Conservation (phyloP, 805 yeast genomes). For the Suhomyces xylopsoci region DNA sequence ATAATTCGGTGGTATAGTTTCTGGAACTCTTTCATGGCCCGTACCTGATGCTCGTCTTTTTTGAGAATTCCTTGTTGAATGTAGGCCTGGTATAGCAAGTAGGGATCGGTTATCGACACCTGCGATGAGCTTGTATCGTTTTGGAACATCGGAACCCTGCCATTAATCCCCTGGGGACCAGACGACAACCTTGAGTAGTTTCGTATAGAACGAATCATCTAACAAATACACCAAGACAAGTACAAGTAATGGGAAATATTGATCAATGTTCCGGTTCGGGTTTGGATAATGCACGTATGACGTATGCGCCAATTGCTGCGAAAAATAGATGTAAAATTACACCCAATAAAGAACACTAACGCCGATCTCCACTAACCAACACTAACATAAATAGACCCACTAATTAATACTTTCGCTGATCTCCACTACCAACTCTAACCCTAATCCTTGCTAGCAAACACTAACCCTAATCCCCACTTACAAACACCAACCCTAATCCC, state of each 20-base stretch:
- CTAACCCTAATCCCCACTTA: no score
- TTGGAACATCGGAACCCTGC: conserved; percentile 28
- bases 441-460: no score
- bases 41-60: conserved; percentile 57
- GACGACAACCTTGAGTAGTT: conserved; percentile 7
- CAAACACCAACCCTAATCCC: no score
- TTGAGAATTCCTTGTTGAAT: conserved; percentile 49
- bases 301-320: conserved; percentile 5
- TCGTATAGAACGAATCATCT: background rate
- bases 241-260: no score
- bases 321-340: background rate
- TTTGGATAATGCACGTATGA: background rate
- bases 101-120: conserved; percentile 61
- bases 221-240: no score
- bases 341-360: no score
- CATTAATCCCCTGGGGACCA: conserved; percentile 40
- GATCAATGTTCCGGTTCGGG: background rate
- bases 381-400: no score
- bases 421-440: no score
- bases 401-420: no score
- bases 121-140: conserved; percentile 7
- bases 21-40: conserved; percentile 62
- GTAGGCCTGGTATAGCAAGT: conserved; percentile 51
- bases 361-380: no score
- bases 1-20: conserved; percentile 54